Conservation (phyloP, 805 yeast species). For the Candida gorgasii region DNA sequence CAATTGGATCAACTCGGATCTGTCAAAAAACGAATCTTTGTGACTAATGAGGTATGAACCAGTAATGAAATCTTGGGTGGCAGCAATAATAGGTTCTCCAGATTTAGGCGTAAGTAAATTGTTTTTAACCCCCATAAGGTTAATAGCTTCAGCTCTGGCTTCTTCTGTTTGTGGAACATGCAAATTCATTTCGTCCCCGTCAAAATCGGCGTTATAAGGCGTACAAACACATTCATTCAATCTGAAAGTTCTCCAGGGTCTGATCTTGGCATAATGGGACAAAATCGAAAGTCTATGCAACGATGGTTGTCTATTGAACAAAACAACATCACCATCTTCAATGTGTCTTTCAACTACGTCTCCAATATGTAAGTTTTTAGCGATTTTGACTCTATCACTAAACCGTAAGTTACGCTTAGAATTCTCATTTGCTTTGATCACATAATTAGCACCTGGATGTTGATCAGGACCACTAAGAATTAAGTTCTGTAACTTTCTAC, state of each 20-base stretch:
- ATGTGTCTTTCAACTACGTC: slow-evolving; percentile 95
- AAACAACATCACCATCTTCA: slow-evolving; percentile 94
- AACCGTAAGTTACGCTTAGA: slow-evolving; percentile 86
- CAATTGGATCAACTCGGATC: slow-evolving; percentile 79
- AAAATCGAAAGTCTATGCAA: slow-evolving; percentile 91
- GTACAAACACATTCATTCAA: slow-evolving; percentile 98
- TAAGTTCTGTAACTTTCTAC: slow-evolving; percentile 69
- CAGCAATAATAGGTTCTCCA: slow-evolving; percentile 99
- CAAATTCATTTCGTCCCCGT: slow-evolving; percentile 98
- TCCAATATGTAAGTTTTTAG: slow-evolving; percentile 76
- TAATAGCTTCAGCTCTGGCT: slow-evolving; percentile 98
- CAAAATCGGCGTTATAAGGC: slow-evolving; percentile 98
- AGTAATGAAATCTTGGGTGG: slow-evolving; percentile 98
- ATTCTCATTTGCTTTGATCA: slow-evolving; percentile 77
- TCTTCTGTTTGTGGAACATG: slow-evolving; percentile 99
- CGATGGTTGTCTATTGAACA: slow-evolving; percentile 97
- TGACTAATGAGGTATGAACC: slow-evolving; percentile 92
- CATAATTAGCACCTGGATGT: slow-evolving; percentile 96
- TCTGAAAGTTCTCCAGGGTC: slow-evolving; percentile 98
- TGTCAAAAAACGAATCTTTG: slow-evolving; percentile 89
- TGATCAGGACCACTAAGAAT: slow-evolving; percentile 81
- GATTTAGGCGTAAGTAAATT: slow-evolving; percentile 93
- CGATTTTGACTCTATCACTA: slow-evolving; percentile 80
- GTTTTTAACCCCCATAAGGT: slow-evolving; percentile 96
- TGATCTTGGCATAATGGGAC: slow-evolving; percentile 91